Evolutionary conservation across 768 basidiomycete species (phyloP), one percentile per base, ranked within the genome.

Genomic region (Zangia roseola): DNA sequence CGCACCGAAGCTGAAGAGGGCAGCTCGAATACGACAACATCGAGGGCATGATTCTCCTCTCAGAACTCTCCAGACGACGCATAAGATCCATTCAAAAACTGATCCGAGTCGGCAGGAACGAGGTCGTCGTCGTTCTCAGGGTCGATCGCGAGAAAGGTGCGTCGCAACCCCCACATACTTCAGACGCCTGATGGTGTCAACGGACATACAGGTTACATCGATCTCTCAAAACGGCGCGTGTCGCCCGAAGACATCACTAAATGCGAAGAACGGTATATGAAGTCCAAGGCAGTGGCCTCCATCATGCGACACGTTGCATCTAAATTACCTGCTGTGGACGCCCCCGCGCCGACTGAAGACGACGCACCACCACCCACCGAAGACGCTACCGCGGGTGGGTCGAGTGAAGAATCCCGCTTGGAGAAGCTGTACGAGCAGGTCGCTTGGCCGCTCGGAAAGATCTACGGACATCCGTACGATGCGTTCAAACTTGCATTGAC

Each of bases 41-140:
- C 44, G 97, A 99, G 69, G 97, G 97, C 57, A 99, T 99, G 97
- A 99, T 99, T 58, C 73, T 98, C 12, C 84, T 99, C n/a, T 97
- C 97, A 2, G 97, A 98, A 67, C 85, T 99, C 2, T 98, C 94
- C 5, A 75, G 97, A 60, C 79, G 97, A 61, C 95, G 95, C 62
- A 99, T 99, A 62, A 73, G 95, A 58, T 94, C 91, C 7, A 97
- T 99, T 25, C 95, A 98, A 69, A 99, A 98, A 69, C 81, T 99
- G 50, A 99, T 99, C 68, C 79, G 94, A 30, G 93, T 98, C 8
- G 97, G 97, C 19, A 80, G 97, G 61, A 99, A 99, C 68, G 95
- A 98, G 66, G 95, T 97, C 53, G 97, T 98, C 52, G 94, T 99
- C 55, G 97, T 97, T 0, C 83, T 98, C 47, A 79, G 97, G 55